Conservation (phyloP, 202 grass and related monocot genomes). For the Elaeis oleifera region DNA sequence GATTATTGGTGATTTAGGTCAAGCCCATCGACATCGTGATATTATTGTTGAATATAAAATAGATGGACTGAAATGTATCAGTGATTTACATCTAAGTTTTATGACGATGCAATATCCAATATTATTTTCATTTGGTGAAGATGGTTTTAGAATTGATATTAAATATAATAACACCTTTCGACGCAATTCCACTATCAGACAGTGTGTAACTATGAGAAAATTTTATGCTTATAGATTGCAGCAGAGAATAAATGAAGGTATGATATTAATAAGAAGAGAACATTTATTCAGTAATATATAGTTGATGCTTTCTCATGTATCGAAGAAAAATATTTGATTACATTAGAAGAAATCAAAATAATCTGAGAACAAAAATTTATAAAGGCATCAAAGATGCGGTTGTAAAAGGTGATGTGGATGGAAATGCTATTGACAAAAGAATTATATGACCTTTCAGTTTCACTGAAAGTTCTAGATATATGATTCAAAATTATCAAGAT, state of each 20-base stretch:
- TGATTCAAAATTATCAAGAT: constrained; percentile 3
- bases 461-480: not conserved
- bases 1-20: constrained; percentile 1
- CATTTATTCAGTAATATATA: no score
- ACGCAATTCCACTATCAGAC: not conserved
- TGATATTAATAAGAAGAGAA: no score
- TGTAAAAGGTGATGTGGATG: not conserved
- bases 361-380: no score
- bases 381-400: no score
- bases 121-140: not conserved
- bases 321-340: not conserved
- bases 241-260: no score
- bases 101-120: constrained; percentile 12
- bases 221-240: no score
- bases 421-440: not conserved
- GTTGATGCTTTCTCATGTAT: no score
- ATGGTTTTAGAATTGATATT: not conserved
- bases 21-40: not conserved
- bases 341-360: not conserved
- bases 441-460: not conserved
- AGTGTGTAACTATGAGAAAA: not conserved
- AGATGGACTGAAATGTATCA: not conserved
- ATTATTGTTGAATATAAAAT: constrained; percentile 7
- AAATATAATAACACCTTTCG: not conserved
- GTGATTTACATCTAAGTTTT: not conserved